A percentile compares a stretch with the other conserved stretches of the same genome.
Conservation (phyloP, 768 basidiomycete genomes). For the Suillus plorans region DNA sequence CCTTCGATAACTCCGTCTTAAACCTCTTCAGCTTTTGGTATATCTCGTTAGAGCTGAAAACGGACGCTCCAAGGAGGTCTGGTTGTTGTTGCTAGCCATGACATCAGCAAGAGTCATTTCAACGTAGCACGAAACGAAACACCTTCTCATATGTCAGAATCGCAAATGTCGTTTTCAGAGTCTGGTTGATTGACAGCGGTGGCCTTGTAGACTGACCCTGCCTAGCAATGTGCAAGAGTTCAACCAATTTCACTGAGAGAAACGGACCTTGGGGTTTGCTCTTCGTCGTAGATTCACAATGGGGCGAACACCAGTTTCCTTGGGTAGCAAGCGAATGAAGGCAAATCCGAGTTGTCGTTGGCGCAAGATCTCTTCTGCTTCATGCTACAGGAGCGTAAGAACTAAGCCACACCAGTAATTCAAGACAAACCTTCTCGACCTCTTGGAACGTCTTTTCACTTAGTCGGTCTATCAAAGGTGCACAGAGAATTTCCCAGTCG, state of each 20-base stretch:
- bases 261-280: slow-evolving; percentile 33
- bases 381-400: slow-evolving; percentile 41
- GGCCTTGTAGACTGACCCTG: slow-evolving; percentile 32
- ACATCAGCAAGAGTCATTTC: neutral
- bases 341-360: slow-evolving; percentile 80
- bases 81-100: slow-evolving; percentile 56
- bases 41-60: slow-evolving; percentile 82
- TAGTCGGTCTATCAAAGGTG: slow-evolving; percentile 78
- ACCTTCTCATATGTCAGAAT: slow-evolving; percentile 91
- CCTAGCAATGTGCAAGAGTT: neutral
- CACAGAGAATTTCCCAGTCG: slow-evolving; percentile 85
- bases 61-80: slow-evolving; percentile 72
- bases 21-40: slow-evolving; percentile 72
- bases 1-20: slow-evolving; percentile 50
- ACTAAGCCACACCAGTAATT: slow-evolving; percentile 1
- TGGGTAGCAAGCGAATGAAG: slow-evolving; percentile 86
- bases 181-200: slow-evolving; percentile 80
- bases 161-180: slow-evolving; percentile 80
- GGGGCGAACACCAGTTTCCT: slow-evolving; percentile 91
- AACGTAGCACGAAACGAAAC: neutral
- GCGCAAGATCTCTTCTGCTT: slow-evolving; percentile 65
- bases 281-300: slow-evolving; percentile 85
- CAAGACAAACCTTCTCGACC: slow-evolving; percentile 57
- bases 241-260: slow-evolving; percentile 24
- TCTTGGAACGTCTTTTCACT: slow-evolving; percentile 67